Base-by-base conservation (phyloP, 139 green algal species). In the Asterochloris sp. region DNA sequence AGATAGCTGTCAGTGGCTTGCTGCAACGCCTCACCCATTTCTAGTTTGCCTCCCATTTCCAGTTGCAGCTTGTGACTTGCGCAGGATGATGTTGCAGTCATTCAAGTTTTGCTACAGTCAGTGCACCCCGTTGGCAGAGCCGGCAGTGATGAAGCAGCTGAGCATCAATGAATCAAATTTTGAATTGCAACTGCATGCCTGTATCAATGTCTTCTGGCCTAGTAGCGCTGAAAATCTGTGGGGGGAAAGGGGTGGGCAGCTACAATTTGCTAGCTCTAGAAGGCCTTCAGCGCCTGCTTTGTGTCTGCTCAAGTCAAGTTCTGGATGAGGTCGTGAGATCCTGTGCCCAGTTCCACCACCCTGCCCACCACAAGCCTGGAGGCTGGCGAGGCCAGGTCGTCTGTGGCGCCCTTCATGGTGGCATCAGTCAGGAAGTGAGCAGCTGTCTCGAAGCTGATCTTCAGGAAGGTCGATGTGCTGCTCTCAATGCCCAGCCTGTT, bases 371-470 rank as follows among this genome's bases (percentile, higher is more conserved):
- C 91, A 47, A 98, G 89, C 47, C 93, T 86, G 0, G 95, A 88
- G 16, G 94, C 90, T 1, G 94, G 92, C 0, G 91, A 93, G 16
- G 85, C 88, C 13, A 98, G 86, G 75, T 87, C 83, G 83, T 98
- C 95, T 12, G 83, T 76, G 0, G 88, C 79, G 26, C 95, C 95
- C 11, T 87, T 83, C 77, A 99, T 86, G 1, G 94, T 95, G 12
- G 97, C 95, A 71, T 98, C 92, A 16, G 89, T 94, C 28, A 99
- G 84, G 86, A 99, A 99, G 28, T 95, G 82, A 0, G 94, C 91
- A 2, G 97, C 96, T 38, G 97, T 99, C 90, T 99, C 97, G 87
- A 99, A 99, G 62, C 84, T 95, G 90, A 99, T 99, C 91, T 98
- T 98, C 15, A 98, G 91, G 74, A 98, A 92, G 17, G 97, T 95